Base-by-base conservation (phyloP, 2,329 filamentous ascomycete genomes). In the Arthrobotrys entomopaga region DNA sequence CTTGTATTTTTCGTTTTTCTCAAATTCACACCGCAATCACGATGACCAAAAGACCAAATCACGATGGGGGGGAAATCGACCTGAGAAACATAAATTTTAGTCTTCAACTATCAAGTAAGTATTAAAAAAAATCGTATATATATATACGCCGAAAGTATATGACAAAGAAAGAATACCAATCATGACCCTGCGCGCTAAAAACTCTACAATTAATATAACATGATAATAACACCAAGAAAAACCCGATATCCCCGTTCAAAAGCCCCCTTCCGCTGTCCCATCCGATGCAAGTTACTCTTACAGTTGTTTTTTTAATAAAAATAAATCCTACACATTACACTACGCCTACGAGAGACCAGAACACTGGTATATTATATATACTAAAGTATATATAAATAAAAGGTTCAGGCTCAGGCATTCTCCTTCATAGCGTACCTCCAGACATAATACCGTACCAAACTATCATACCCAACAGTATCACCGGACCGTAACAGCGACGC, bases 401-500 rank as follows among this genome's bases (percentile, higher is more conserved):
- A n/a, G n/a, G n/a, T n/a, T n/a, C n/a, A n/a, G n/a, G 29, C 29
- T 34, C 29, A 34, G 29, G 29, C 7, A n/a, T 16, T 49, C 42
- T 49, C 56, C 34, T 73, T 66, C 61, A 52, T 67, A 20, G 71
- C 71, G 16, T 75, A 75, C 24, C 71, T 29, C 71, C 71, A 75
- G 5, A 75, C 71, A 20, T 75, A 93, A 78, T 88, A 90, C 82
- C 90, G 86, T 49, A 93, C 90, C 79, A 95, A 82, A 74, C 86
- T 85, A 78, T 90, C 84, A 15, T 91, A 89, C 0, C 87, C 91
- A 13, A 92, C 80, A 20, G 82, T 81, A 81, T 94, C 91, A 3
- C 90, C 91, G 34, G 84, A 85, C 76, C 90, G 83, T 76, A 92
- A 79, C 79, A 95, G 82, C 77, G 88, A 88, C 64, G 91, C 91